These are phyloP conservation scores for Sordariomycetes sp. DNA, from an alignment of 2,329 filamentous ascomycete species.

Conservation along the genomic window DNA sequence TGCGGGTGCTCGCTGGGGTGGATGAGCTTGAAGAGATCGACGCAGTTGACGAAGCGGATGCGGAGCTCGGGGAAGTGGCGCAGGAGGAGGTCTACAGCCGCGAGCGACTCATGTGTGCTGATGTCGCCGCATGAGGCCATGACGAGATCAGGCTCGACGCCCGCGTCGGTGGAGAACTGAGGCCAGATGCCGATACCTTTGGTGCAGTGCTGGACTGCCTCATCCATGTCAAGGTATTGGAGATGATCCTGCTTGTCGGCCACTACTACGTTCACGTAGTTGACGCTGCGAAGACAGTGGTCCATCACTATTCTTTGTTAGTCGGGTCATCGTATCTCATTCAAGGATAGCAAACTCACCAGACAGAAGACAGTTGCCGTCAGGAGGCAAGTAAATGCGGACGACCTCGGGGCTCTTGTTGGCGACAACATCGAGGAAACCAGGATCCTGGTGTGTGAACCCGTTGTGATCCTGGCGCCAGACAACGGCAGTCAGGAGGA, in stretches of 20 bases:
- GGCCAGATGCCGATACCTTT: slow-evolving; percentile 75
- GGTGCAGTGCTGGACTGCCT: slow-evolving; percentile 65
- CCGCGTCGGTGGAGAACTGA: slow-evolving; percentile 63
- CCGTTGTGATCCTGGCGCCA: slow-evolving; percentile 81
- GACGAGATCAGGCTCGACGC: slow-evolving; percentile 60
- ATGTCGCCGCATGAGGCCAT: slow-evolving; percentile 72
- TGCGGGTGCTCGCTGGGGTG: slow-evolving; percentile 62
- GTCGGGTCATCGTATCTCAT: background rate
- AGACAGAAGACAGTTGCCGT: slow-evolving; percentile 69
- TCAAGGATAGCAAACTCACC: slow-evolving; percentile 13
- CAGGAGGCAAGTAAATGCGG: slow-evolving; percentile 71
- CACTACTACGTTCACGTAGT: slow-evolving; percentile 77
- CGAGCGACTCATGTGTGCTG: slow-evolving; percentile 64
- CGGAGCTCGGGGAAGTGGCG: slow-evolving; percentile 62
- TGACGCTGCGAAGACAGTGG: slow-evolving; percentile 63
- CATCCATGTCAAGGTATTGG: slow-evolving; percentile 28
- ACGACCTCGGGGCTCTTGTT: slow-evolving; percentile 76
- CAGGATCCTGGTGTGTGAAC: slow-evolving; percentile 74
- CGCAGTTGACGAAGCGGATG: slow-evolving; percentile 71
- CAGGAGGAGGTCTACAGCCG: slow-evolving; percentile 66
- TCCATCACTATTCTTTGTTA: slow-evolving; percentile 45
- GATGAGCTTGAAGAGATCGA: slow-evolving; percentile 75
- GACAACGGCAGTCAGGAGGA: slow-evolving; percentile 68
- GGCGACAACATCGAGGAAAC: slow-evolving; percentile 69
- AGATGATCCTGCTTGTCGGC: slow-evolving; percentile 43